These are phyloP conservation scores for Phytophthora sojae DNA, from an alignment of 352 stramenopile species.

Conservation along the genomic window DNA sequence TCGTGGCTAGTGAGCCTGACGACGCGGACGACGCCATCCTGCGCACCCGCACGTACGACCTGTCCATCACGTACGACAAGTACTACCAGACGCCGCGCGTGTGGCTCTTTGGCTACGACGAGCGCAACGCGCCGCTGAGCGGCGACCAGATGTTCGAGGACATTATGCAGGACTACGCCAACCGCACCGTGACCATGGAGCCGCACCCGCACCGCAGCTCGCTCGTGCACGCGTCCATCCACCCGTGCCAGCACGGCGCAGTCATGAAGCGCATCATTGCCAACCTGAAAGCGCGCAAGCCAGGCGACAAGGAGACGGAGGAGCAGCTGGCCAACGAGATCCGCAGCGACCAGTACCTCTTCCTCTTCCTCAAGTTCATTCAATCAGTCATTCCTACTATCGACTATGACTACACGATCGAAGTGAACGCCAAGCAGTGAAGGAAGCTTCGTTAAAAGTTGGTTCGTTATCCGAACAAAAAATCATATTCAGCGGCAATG, in stretches of 20 bases:
- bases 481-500: neutral
- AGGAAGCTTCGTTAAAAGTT: neutral
- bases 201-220: conserved; percentile 93
- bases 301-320: conserved; percentile 31
- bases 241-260: conserved; percentile 98
- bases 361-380: conserved; percentile 99
- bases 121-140: conserved; percentile 88
- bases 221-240: conserved; percentile 95
- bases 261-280: conserved; percentile 99
- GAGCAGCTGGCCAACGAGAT: conserved; percentile 57
- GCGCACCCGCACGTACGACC: conserved; percentile 97
- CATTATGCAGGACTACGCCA: conserved; percentile 99
- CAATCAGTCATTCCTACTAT: conserved; percentile 99
- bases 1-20: conserved; percentile 76
- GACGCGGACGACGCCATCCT: conserved; percentile 93
- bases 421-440: conserved; percentile 89
- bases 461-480: neutral
- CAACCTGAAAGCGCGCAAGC: conserved; percentile 88
- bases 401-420: conserved; percentile 99
- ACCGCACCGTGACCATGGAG: conserved; percentile 99
- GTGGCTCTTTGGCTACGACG: conserved; percentile 97
- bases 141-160: conserved; percentile 98
- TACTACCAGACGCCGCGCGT: conserved; percentile 99
- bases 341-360: conserved; percentile 97
- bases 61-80: conserved; percentile 99